Evolutionary conservation across 139 green algal species (phyloP).

Genomic region (Chlorella sp.): DNA sequence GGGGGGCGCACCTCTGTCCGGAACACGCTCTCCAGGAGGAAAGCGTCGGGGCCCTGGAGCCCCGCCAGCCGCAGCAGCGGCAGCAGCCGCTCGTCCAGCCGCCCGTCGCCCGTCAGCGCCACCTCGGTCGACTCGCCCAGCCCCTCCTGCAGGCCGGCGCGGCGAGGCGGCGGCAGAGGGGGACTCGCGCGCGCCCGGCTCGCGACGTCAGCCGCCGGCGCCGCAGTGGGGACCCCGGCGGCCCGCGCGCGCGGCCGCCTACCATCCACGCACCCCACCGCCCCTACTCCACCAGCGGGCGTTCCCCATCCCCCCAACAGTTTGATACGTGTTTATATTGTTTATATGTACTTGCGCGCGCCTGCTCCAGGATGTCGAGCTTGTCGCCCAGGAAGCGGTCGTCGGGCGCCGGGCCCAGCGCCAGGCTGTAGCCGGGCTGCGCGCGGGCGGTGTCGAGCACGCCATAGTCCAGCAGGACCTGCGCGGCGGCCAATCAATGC

Average conservation of each 20-base stretch:
- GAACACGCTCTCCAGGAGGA: constrained; percentile 92
- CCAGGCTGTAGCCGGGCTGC: constrained; percentile 77
- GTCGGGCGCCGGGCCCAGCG: constrained; percentile 64
- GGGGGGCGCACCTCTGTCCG: constrained; percentile 72
- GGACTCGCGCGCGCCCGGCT: too few relatives aligned
- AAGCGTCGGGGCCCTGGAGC: constrained; percentile 75
- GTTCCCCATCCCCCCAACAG: too few relatives aligned
- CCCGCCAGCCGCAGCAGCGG: constrained; percentile 76
- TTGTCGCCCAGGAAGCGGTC: constrained; percentile 90
- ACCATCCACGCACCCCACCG: too few relatives aligned
- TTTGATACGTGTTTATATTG: too few relatives aligned
- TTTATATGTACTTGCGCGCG: too few relatives aligned
- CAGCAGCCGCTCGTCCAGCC: constrained; percentile 64
- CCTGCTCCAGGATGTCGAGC: constrained; percentile 85
- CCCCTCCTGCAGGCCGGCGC: too few relatives aligned
- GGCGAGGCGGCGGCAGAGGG: too few relatives aligned
- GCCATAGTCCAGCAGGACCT: constrained; percentile 81
- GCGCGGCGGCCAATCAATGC: too few relatives aligned
- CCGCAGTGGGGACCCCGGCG: too few relatives aligned
- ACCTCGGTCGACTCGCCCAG: constrained; percentile 51
- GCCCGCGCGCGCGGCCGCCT: too few relatives aligned
- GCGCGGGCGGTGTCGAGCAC: constrained; percentile 52
- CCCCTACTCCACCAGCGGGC: too few relatives aligned
- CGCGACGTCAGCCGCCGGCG: too few relatives aligned
- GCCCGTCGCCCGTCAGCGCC: constrained; percentile 40